Base-by-base conservation (phyloP, 768 basidiomycete species). In the Cystofilobasidium capitatum region DNA sequence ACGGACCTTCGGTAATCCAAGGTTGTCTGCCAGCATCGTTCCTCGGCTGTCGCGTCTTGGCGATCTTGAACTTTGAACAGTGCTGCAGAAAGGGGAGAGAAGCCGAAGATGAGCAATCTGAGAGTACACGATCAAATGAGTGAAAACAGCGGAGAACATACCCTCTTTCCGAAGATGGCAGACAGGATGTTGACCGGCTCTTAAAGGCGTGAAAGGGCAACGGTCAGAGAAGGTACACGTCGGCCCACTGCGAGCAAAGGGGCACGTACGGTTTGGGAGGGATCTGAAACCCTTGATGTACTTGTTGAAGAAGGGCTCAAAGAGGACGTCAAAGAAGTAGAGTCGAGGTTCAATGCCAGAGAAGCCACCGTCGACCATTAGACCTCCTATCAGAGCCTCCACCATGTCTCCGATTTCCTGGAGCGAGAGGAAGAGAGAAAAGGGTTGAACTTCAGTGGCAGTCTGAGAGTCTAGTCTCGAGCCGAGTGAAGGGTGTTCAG, bases 321-420 rank as follows among this genome's bases (percentile, higher is more conserved):
- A 78, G 57, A 86, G 78, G 61, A 80, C 82, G 65, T 85, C 81
- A 77, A 87, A 91, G 72, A 91, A 80, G 0, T 78, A 77, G 72
- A 87, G 82, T 31, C 24, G 33, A 36, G 82, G 81, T 5, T 87
- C 87, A 61, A 78, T 77, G 31, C 82, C 81, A 22, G 83, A 81
- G 76, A 85, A 88, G 64, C 82, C 80, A 74, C 90, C 88, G 26
- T 85, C 87, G 70, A 91, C 82, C 76, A 86, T 88, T 59, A 89
- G 78, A 13, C 88, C 89, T 12, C 88, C 90, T 40, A 89, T 79
- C 45, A 88, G 80, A 2, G 89, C 85, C 76, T 92, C 89, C 26
- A 91, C 81, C 33, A 90, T 80, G 75, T 91, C 88, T 10, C 88
- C 87, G 24, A 91, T 80, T 12, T 81, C 82, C 89, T 91, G 73